A percentile compares a stretch with the other conserved stretches of the same genome.
These are phyloP conservation scores for Sistotremastrum suecicum DNA, from an alignment of 768 basidiomycete species.

Conservation along the genomic window DNA sequence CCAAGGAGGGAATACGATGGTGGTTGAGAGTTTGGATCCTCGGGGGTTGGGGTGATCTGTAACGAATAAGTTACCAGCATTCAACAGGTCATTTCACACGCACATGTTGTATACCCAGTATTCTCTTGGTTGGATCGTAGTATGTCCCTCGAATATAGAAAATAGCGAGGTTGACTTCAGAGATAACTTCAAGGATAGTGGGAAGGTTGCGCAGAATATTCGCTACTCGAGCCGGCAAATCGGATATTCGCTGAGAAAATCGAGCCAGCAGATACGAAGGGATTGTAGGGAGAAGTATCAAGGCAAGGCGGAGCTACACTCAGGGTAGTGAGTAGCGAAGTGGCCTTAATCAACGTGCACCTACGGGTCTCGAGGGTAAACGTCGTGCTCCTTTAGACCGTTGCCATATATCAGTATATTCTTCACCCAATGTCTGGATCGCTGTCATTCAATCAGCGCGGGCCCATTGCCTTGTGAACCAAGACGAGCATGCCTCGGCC, in stretches of 20 bases:
- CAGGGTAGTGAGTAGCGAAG: neutral
- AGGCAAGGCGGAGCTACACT: conserved; percentile 26
- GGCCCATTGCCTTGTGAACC: neutral
- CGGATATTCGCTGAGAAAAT: conserved; percentile 25
- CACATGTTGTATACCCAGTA: conserved; percentile 60
- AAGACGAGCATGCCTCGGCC: conserved; percentile 40
- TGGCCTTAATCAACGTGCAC: neutral
- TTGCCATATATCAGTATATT: conserved; percentile 79
- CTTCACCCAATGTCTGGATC: conserved; percentile 77
- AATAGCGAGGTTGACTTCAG: conserved; percentile 63
- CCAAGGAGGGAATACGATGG: conserved; percentile 85
- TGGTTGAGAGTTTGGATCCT: conserved; percentile 55
- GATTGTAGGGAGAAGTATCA: conserved; percentile 53
- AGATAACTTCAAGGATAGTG: conserved; percentile 34
- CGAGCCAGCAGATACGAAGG: conserved; percentile 48
- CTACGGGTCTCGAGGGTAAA: conserved; percentile 28
- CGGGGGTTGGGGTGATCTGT: conserved; percentile 61
- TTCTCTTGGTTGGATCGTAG: conserved; percentile 54
- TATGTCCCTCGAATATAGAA: conserved; percentile 77
- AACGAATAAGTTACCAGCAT: neutral
- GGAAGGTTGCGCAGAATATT: conserved; percentile 26
- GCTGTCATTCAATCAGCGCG: conserved; percentile 25
- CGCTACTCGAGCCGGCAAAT: conserved; percentile 21
- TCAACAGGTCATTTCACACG: conserved; percentile 6
- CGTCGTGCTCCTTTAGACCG: conserved; percentile 30